These are phyloP conservation scores for Cruciata laevipes DNA, from an alignment of 257 asterid species.

Conservation along the genomic window DNA sequence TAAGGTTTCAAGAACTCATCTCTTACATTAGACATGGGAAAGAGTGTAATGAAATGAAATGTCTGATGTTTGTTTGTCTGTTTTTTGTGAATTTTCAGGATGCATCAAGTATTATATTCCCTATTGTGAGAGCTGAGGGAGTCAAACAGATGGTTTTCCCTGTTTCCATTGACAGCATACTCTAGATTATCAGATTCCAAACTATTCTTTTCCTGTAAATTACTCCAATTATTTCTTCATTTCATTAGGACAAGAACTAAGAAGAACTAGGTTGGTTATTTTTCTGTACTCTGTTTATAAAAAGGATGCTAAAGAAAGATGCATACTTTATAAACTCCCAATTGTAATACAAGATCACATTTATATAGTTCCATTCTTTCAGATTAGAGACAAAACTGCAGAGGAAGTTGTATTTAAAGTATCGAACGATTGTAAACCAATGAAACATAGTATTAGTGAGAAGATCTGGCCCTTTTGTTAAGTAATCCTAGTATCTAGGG, in stretches of 20 bases:
- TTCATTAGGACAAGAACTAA: background rate
- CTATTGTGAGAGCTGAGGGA: conserved; percentile 24
- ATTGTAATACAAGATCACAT: background rate
- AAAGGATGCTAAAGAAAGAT: background rate
- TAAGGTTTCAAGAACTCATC: background rate
- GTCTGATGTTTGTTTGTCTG: background rate
- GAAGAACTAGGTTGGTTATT: background rate
- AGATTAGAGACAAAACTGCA: background rate
- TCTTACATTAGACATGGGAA: background rate
- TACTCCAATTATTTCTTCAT: conserved; percentile 1
- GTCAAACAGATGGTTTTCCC: conserved; percentile 22
- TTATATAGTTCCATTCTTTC: background rate
- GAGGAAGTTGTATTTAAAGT: too few species aligned
- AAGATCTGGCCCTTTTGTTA: background rate
- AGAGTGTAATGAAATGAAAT: too few species aligned
- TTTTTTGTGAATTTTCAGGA: conserved; percentile 11
- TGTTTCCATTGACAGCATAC: conserved; percentile 24
- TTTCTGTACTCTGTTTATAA: background rate
- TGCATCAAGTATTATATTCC: conserved; percentile 21
- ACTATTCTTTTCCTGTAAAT: conserved; percentile 15
- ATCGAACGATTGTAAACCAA: background rate
- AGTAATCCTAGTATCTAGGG: background rate
- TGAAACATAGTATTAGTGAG: background rate
- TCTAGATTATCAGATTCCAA: conserved; percentile 6
- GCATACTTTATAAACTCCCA: conserved; percentile 1